phyloP scores from a whole-genome alignment of 2,329 filamentous ascomycete species.

The Fusarium veterinarium region DNA sequence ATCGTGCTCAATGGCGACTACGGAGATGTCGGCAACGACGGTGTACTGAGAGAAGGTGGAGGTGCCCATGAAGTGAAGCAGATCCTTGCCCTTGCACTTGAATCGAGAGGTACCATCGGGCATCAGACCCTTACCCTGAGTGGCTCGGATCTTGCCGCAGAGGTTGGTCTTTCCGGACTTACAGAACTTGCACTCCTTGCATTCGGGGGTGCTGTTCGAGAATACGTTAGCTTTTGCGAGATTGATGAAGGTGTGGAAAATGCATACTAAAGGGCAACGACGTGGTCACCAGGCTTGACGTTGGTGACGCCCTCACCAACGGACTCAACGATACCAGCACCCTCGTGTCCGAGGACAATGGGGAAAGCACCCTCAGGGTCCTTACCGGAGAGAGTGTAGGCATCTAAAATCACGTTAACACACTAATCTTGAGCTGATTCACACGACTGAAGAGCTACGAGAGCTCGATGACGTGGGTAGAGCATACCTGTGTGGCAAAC shows the following conservation, averaged over 20 bases:
- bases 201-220: conserved; percentile 84
- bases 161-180: conserved; percentile 99
- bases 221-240: conserved; percentile 10
- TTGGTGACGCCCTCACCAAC: conserved; percentile 94
- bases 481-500: conserved; percentile 93
- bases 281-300: conserved; percentile 93
- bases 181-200: conserved; percentile 99
- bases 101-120: conserved; percentile 96
- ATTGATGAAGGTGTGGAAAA: not conserved
- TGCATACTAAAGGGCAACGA: conserved; percentile 84
- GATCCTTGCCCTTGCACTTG: conserved; percentile 92
- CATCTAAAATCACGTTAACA: conserved; percentile 66
- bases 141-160: conserved; percentile 97
- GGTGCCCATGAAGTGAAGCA: conserved; percentile 99
- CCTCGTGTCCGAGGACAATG: conserved; percentile 89
- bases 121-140: conserved; percentile 96
- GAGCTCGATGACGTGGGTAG: conserved; percentile 16
- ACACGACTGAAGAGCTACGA: not conserved
- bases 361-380: conserved; percentile 96
- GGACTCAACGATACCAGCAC: conserved; percentile 91
- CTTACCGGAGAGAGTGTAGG: conserved; percentile 95
- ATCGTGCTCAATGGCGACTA: conserved; percentile 89
- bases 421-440: not conserved
- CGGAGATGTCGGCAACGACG: conserved; percentile 97
- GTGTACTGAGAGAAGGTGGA: conserved; percentile 99